These are phyloP conservation scores for Paecilomyces dactylethromorphus DNA, from an alignment of 2,329 filamentous ascomycete genomes.

Conservation along the genomic window DNA sequence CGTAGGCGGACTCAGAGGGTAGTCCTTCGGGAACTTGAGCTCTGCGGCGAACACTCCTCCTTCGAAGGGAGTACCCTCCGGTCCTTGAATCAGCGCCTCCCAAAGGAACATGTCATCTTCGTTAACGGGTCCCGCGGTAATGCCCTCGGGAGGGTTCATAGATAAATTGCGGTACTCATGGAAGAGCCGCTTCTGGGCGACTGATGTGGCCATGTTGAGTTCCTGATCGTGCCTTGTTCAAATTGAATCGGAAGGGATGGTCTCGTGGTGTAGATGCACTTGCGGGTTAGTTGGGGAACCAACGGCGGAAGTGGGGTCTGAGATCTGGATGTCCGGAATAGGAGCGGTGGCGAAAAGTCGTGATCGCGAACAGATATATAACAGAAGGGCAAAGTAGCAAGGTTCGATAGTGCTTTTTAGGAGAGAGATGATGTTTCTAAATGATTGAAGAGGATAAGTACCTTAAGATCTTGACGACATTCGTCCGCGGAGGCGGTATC, in stretches of 20 bases:
- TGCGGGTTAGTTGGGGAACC: not conserved
- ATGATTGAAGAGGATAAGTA: not conserved
- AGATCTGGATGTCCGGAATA: not conserved
- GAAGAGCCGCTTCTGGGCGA: constrained; percentile 71
- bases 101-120: constrained; percentile 95
- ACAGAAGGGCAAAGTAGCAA: not conserved
- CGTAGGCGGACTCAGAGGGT: constrained; percentile 88
- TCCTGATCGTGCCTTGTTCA: not conserved
- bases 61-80: constrained; percentile 92
- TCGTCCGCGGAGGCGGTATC: not conserved
- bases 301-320: not conserved
- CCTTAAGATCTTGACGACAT: not conserved
- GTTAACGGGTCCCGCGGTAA: constrained; percentile 84
- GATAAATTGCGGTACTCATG: constrained; percentile 94
- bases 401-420: not conserved
- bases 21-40: constrained; percentile 91
- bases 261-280: not conserved
- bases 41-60: constrained; percentile 93
- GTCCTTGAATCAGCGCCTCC: constrained; percentile 94
- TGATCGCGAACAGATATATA: not conserved
- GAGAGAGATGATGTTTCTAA: not conserved
- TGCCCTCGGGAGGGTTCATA: constrained; percentile 93
- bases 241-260: not conserved
- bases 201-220: constrained; percentile 39
- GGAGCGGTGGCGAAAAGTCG: not conserved